Base-by-base conservation (phyloP, 2,329 filamentous ascomycete species). In the Penicillium thymicola region DNA sequence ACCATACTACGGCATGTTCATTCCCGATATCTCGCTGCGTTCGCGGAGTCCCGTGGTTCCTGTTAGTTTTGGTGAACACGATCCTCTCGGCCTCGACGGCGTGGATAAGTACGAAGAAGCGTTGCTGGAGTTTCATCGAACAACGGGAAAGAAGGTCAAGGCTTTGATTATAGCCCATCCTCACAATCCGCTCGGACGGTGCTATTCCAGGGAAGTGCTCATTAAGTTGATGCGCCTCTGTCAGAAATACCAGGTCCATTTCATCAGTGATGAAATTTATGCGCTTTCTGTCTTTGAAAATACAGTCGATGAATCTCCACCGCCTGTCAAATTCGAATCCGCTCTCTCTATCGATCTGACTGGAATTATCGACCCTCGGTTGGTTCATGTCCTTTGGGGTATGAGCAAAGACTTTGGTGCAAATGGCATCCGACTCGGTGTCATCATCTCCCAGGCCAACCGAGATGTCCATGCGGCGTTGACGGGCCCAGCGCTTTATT, bases 201-300 rank as follows among this genome's bases (percentile, higher is more conserved):
- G 78, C 65, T 81, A 81, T 59, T 57, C 78, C 4, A 72, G 71
- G 3, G 63, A 68, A 3, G 70, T 72, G 5, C 59, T 83, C 9
- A 58, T 76, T 0, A 70, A 68, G 7, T 67, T 82, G 23, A 76
- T 84, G 74, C 62, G 65, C 3, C 63, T 85, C 32, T 85, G 82
- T 61, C 70, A 81, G 51, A 74, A 75, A 53, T 70, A 84, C 59
- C 59, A 72, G 3, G 68, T 85, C 5, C 82, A 85, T 61, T 70
- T 85, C 37, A 76, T 85, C 66, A 79, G 77, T 61, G 83, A 86
- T 64, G 83, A 86, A 64, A 80, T 86, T 38, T 85, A 85, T 63
- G 83, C 81, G 2, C 65, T 82, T 5, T 84, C 82, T 0, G 70
- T 79, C 1, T 85, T 77, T 66, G 57, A 74, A 7, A 82, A 78